These are phyloP conservation scores for Talaromyces nanjingensis DNA, from an alignment of 495 filamentous ascomycete genomes.

Conservation along the genomic window DNA sequence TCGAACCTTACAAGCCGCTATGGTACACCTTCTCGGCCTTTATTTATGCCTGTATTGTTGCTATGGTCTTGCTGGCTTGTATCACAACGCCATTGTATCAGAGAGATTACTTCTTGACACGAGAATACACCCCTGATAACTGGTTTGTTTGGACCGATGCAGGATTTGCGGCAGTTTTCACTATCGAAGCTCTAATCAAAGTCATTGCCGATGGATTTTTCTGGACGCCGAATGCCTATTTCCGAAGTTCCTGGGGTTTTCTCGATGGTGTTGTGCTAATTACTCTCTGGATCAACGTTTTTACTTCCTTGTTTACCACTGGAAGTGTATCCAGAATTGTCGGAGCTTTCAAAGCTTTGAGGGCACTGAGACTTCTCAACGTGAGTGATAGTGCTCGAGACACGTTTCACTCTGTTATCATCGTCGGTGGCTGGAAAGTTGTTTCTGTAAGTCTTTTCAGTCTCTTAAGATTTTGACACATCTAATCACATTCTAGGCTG, in stretches of 20 bases:
- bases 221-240: slow-evolving; percentile 96
- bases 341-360: slow-evolving; percentile 96
- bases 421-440: slow-evolving; percentile 89
- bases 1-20: slow-evolving; percentile 74
- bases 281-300: slow-evolving; percentile 94
- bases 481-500: slow-evolving; percentile 44
- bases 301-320: slow-evolving; percentile 68
- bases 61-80: slow-evolving; percentile 94
- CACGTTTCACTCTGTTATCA: slow-evolving; percentile 93
- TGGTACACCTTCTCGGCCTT: slow-evolving; percentile 94
- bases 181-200: slow-evolving; percentile 83
- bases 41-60: slow-evolving; percentile 88
- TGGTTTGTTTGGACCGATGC: slow-evolving; percentile 95
- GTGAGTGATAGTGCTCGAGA: slow-evolving; percentile 94
- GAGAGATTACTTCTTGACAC: slow-evolving; percentile 62
- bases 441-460: slow-evolving; percentile 42
- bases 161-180: slow-evolving; percentile 83
- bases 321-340: slow-evolving; percentile 81
- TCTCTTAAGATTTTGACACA: not conserved
- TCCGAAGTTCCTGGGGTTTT: slow-evolving; percentile 92
- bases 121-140: slow-evolving; percentile 56
- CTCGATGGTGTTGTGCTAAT: slow-evolving; percentile 91
- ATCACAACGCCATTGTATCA: slow-evolving; percentile 93
- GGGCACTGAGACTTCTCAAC: slow-evolving; percentile 85
- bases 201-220: slow-evolving; percentile 94